These are phyloP conservation scores for Monosporascus ibericus DNA, from an alignment of 2,329 filamentous ascomycete species.

Conservation along the genomic window DNA sequence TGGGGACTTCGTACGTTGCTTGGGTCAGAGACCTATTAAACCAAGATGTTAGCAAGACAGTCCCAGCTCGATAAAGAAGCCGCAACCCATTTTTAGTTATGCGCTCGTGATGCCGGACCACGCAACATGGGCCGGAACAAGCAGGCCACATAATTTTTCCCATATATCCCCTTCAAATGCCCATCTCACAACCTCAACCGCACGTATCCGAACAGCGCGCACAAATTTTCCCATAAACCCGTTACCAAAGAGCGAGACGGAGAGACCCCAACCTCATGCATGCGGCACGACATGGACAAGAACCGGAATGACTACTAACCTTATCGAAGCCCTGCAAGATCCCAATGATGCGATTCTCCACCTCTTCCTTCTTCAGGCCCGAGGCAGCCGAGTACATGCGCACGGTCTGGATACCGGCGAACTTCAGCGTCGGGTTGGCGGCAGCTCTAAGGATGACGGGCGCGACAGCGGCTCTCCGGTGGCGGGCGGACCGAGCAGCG, in stretches of 20 bases:
- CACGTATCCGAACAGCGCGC: slow-evolving; percentile 1
- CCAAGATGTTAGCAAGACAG: slow-evolving; percentile 17
- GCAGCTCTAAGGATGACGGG: slow-evolving; percentile 45
- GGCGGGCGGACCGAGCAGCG: slow-evolving; percentile 57
- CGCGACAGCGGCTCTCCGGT: slow-evolving; percentile 52
- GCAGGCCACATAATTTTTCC: too few species aligned
- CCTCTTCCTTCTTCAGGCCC: slow-evolving; percentile 74
- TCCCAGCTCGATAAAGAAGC: background rate
- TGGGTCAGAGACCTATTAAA: slow-evolving; percentile 58
- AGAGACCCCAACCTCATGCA: background rate
- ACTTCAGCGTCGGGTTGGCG: slow-evolving; percentile 53
- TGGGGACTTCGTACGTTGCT: slow-evolving; percentile 46
- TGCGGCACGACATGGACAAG: too few species aligned
- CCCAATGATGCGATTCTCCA: slow-evolving; percentile 87
- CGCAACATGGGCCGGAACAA: too few species aligned
- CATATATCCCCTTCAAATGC: too few species aligned
- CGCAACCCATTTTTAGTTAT: too few species aligned
- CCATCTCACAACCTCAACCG: slow-evolving; percentile 1
- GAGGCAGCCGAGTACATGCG: slow-evolving; percentile 83
- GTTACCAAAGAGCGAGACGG: slow-evolving; percentile 20
- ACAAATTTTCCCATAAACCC: background rate
- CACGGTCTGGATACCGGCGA: slow-evolving; percentile 60
- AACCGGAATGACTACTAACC: slow-evolving; percentile 39
- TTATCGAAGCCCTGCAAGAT: slow-evolving; percentile 97
- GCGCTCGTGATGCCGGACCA: too few species aligned